Conservation (phyloP, 2,329 filamentous ascomycete genomes). For the Fusarium marasasianum region DNA sequence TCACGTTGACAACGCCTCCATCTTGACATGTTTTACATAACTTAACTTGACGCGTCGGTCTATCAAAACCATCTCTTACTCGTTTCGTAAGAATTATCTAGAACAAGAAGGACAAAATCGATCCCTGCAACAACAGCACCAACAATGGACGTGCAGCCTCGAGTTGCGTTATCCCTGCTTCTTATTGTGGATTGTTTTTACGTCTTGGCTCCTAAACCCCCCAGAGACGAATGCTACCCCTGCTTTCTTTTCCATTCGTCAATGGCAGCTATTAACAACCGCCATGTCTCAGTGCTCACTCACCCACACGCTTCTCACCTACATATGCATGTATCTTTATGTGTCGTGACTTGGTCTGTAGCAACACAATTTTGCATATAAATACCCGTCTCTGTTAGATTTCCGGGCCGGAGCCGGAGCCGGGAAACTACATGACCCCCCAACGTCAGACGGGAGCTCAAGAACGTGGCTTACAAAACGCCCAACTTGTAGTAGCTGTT, state of each 20-base stretch:
- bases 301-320: neutral
- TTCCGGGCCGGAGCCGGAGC: slow-evolving; percentile 10
- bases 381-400: neutral
- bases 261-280: slow-evolving; percentile 18
- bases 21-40: neutral
- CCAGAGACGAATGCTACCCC: slow-evolving; percentile 4
- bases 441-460: neutral
- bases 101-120: slow-evolving; percentile 10
- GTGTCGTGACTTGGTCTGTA: neutral
- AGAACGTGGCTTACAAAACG: neutral
- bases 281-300: neutral
- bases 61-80: neutral
- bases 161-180: neutral
- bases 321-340: neutral
- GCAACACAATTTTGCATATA: neutral
- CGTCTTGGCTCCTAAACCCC: slow-evolving; percentile 18
- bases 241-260: slow-evolving; percentile 20
- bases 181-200: neutral
- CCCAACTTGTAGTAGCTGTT: neutral
- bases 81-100: slow-evolving; percentile 10
- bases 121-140: neutral
- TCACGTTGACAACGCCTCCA: slow-evolving; percentile 35
- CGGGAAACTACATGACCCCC: slow-evolving; percentile 3
- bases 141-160: neutral
- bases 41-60: neutral